These are phyloP conservation scores for Reticulascus tulasneorum DNA, from an alignment of 2,329 filamentous ascomycete species.

Conservation along the genomic window DNA sequence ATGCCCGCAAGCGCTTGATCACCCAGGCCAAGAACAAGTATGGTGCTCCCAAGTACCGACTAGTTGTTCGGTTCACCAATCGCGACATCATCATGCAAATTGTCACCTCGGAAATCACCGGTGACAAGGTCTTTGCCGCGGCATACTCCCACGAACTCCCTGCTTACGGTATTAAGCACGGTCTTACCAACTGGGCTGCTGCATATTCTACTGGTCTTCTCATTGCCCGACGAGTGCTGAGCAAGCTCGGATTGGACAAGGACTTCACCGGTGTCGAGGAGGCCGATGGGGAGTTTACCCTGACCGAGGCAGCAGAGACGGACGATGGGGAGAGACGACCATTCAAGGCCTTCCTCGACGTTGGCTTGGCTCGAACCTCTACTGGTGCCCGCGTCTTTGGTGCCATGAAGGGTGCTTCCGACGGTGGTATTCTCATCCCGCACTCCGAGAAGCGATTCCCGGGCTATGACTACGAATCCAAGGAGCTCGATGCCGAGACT, in stretches of 20 bases:
- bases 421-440: slow-evolving; percentile 93
- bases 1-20: slow-evolving; percentile 98
- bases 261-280: slow-evolving; percentile 95
- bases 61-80: slow-evolving; percentile 99
- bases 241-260: slow-evolving; percentile 95
- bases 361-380: slow-evolving; percentile 94
- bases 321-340: slow-evolving; percentile 92
- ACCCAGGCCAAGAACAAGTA: slow-evolving; percentile 99
- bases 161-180: slow-evolving; percentile 96
- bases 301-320: slow-evolving; percentile 91
- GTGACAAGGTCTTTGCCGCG: slow-evolving; percentile 92
- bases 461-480: slow-evolving; percentile 92
- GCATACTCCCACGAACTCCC: slow-evolving; percentile 98
- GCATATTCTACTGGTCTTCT: slow-evolving; percentile 96
- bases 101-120: slow-evolving; percentile 90
- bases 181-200: slow-evolving; percentile 99
- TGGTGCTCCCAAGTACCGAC: slow-evolving; percentile 99
- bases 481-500: slow-evolving; percentile 96
- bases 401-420: slow-evolving; percentile 99
- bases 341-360: slow-evolving; percentile 99
- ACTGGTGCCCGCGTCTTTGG: slow-evolving; percentile 98
- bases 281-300: slow-evolving; percentile 89
- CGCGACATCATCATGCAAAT: slow-evolving; percentile 99
- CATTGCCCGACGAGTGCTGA: slow-evolving; percentile 91
- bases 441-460: slow-evolving; percentile 99